Evolutionary conservation across 1,139 yeast species (phyloP).

Genomic region (Candida pseudoviswanathii): DNA sequence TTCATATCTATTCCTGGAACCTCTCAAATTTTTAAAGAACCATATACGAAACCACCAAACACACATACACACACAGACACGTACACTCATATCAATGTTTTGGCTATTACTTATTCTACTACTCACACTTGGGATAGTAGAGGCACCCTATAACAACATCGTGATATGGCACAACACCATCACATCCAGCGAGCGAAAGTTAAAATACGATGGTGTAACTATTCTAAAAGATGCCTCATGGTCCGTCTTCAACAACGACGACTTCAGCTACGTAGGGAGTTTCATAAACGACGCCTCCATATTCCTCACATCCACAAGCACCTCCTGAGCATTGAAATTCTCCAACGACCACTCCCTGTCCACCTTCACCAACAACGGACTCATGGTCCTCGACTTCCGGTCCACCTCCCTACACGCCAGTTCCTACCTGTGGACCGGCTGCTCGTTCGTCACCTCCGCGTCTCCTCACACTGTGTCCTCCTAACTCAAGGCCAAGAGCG

Average conservation of each 20-base stretch:
- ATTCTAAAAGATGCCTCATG: not conserved
- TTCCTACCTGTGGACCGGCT: too few species aligned
- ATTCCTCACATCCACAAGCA: not conserved
- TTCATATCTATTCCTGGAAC: not conserved
- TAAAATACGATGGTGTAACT: not conserved
- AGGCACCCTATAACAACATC: not conserved
- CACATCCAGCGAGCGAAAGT: not conserved
- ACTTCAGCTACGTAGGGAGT: not conserved
- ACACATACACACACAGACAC: not conserved
- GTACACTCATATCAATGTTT: not conserved
- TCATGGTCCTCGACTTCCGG: not conserved
- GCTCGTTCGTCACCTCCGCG: too few species aligned
- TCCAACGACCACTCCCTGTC: not conserved
- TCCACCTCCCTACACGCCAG: too few species aligned
- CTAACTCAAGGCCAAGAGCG: not conserved
- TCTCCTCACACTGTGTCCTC: too few species aligned
- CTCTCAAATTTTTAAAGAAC: not conserved
- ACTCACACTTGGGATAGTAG: not conserved
- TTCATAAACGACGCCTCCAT: not conserved
- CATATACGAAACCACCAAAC: not conserved
- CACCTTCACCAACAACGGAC: not conserved
- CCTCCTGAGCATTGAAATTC: not conserved
- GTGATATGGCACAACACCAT: not conserved
- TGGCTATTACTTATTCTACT: not conserved
- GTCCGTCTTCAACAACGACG: not conserved